Evolutionary conservation across 495 filamentous ascomycete genomes (phyloP).

Genomic region (Xanthoparmelia taractica): DNA sequence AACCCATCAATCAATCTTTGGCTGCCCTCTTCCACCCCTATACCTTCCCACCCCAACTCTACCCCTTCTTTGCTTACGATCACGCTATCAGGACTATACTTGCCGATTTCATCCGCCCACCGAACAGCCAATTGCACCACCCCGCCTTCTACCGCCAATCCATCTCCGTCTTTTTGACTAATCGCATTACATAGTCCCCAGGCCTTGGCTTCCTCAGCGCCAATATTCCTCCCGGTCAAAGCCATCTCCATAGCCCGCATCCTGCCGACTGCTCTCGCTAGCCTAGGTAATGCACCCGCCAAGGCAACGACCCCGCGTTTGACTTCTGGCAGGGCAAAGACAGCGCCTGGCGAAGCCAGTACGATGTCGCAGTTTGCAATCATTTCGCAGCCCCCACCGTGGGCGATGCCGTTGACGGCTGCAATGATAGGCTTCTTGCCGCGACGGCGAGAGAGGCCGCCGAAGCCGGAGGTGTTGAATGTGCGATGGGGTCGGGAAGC

Average conservation of each 20-base stretch:
- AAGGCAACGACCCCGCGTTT: constrained; percentile 62
- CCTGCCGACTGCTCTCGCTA: constrained; percentile 58
- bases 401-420: constrained; percentile 67
- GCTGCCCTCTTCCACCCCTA: constrained; percentile 57
- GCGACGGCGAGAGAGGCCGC: constrained; percentile 26
- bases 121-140: constrained; percentile 41
- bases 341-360: constrained; percentile 46
- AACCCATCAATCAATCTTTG: constrained; percentile 48
- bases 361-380: constrained; percentile 63
- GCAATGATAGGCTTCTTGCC: constrained; percentile 54
- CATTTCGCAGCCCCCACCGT: constrained; percentile 71
- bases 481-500: constrained; percentile 4
- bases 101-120: constrained; percentile 43
- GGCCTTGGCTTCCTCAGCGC: constrained; percentile 48
- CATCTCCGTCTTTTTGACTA: constrained; percentile 46
- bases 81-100: constrained; percentile 64
- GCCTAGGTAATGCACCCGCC: constrained; percentile 62
- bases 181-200: constrained; percentile 72
- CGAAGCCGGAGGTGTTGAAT: constrained; percentile 29
- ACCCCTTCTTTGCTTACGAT: constrained; percentile 60
- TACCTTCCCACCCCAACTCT: constrained; percentile 58
- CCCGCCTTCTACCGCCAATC: constrained; percentile 36
- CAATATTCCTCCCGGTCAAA: constrained; percentile 52
- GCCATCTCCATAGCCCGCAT: constrained; percentile 67
- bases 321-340: constrained; percentile 61